phyloP scores from a whole-genome alignment of 164 flowering plant species.

The Aristolochia contorta region DNA sequence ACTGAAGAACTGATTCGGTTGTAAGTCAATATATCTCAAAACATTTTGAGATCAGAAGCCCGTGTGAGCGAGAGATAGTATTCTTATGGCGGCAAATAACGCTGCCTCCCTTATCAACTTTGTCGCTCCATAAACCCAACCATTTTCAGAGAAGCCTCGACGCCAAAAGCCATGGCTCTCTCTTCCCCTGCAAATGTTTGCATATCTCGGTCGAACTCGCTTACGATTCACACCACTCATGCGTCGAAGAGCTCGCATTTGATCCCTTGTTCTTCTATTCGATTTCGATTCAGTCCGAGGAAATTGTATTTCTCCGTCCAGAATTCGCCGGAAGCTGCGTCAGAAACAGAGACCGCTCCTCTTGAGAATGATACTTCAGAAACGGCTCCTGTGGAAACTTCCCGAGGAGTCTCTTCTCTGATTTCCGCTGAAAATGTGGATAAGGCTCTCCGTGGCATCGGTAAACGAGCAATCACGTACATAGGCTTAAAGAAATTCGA shows the following conservation, averaged over 20 bases:
- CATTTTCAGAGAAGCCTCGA: not conserved
- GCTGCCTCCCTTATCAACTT: constrained; percentile 3
- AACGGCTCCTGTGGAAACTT: constrained; percentile 36
- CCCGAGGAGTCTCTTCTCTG: constrained; percentile 40
- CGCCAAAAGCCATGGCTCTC: constrained; percentile 6
- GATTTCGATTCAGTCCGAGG: not conserved
- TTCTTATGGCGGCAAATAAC: constrained; percentile 2
- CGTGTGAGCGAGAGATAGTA: constrained; percentile 1
- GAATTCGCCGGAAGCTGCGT: constrained; percentile 15
- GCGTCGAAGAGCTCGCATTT: not conserved
- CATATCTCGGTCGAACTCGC: not conserved
- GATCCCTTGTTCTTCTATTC: not conserved
- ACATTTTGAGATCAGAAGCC: too few relatives aligned
- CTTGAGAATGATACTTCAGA: constrained; percentile 14
- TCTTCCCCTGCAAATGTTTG: not conserved
- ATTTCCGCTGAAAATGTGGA: constrained; percentile 71
- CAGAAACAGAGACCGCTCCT: constrained; percentile 11
- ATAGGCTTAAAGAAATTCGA: not conserved
- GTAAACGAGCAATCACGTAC: constrained; percentile 20
- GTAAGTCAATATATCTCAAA: too few relatives aligned
- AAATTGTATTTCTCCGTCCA: not conserved
- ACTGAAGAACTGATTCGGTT: too few relatives aligned
- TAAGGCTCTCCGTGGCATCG: constrained; percentile 72
- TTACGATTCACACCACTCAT: not conserved
- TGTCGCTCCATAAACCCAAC: not conserved